Evolutionary conservation across 495 filamentous ascomycete species (phyloP).

Genomic region (Filosporella fistucella): DNA sequence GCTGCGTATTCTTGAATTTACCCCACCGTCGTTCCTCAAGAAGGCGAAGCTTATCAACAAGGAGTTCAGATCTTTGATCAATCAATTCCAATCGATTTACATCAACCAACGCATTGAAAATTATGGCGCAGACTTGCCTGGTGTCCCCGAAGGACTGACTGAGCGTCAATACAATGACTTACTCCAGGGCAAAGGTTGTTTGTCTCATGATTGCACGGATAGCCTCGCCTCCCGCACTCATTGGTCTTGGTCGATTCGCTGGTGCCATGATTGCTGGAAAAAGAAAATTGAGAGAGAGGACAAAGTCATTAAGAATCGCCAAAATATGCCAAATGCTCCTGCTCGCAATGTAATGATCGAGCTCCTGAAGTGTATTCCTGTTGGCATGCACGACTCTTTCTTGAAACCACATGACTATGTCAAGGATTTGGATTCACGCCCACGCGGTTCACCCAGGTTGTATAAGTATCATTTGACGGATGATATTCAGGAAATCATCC

Average conservation of each 20-base stretch:
- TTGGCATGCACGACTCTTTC: slow-evolving; percentile 21
- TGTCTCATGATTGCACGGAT: slow-evolving; percentile 14
- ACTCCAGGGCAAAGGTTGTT: slow-evolving; percentile 22
- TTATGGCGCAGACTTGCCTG: slow-evolving; percentile 23
- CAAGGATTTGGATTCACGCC: slow-evolving; percentile 6
- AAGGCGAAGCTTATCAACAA: slow-evolving; percentile 21
- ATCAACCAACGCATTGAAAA: slow-evolving; percentile 22
- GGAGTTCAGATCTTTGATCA: slow-evolving; percentile 10
- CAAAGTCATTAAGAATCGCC: slow-evolving; percentile 13
- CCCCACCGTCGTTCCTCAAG: slow-evolving; percentile 20
- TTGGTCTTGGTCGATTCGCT: slow-evolving; percentile 24
- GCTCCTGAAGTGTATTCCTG: slow-evolving; percentile 23
- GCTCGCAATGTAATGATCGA: slow-evolving; percentile 11
- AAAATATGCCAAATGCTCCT: slow-evolving; percentile 1
- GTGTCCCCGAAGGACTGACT: slow-evolving; percentile 7
- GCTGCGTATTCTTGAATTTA: slow-evolving; percentile 24
- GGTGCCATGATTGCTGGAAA: slow-evolving; percentile 22
- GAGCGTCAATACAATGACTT: slow-evolving; percentile 21
- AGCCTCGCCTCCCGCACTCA: slow-evolving; percentile 12
- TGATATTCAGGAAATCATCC: slow-evolving; percentile 17
- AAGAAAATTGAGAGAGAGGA: slow-evolving; percentile 22
- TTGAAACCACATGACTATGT: slow-evolving; percentile 23
- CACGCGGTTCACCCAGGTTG: slow-evolving; percentile 14
- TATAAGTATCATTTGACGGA: slow-evolving; percentile 17
- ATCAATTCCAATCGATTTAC: slow-evolving; percentile 18